Base-by-base conservation (phyloP, 139 green algal genomes). In the Chlorokybus atmophyticus region DNA sequence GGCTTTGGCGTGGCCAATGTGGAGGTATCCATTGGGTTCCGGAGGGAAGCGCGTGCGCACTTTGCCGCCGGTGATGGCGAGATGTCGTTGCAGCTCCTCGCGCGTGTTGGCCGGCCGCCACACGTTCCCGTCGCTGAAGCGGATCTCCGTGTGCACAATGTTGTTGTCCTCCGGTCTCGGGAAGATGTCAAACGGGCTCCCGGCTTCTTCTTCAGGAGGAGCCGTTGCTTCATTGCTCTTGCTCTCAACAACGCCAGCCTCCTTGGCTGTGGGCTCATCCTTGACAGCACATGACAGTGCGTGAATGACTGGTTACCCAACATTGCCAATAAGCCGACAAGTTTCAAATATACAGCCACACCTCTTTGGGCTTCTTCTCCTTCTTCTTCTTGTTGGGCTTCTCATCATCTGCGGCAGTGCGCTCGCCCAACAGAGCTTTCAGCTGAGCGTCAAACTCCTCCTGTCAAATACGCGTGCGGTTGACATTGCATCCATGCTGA, bases 1-100 rank as follows among this genome's bases (percentile, higher is more conserved):
- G 49, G 89, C 89, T 85, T 98, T 98, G 59, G 86, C 90, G 68
- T 97, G 91, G 0, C 92, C 92, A 38, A 92, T 85, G 66, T 93
- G 84, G 29, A 91, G 73, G 68, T 93, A 93, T 27, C 84, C 84
- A 57, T 93, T 93, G 39, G 92, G 92, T 74, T 99, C 92, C 0
- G 92, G 92, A 0, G 92, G 92, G 62, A 99, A 99, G n/a, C 92
- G 79, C 0, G 92, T 96, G 4, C 88, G 55, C 30, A 94, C 79
- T 64, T 56, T 80, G 32, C 92, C 87, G 7, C 85, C 86, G 2
- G 87, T 98, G 2, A 40, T 42, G 25, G 35, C 50, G 39, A 97
- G 62, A 65, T 97, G 87, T 48, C 56, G 32, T n/a, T 67, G 64
- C 32, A 98, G 82, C 64, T 78, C 57, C 38, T 81, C 78, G 2